Base-by-base conservation (phyloP, 352 stramenopile species). In the Hyaloperonospora brassicae region DNA sequence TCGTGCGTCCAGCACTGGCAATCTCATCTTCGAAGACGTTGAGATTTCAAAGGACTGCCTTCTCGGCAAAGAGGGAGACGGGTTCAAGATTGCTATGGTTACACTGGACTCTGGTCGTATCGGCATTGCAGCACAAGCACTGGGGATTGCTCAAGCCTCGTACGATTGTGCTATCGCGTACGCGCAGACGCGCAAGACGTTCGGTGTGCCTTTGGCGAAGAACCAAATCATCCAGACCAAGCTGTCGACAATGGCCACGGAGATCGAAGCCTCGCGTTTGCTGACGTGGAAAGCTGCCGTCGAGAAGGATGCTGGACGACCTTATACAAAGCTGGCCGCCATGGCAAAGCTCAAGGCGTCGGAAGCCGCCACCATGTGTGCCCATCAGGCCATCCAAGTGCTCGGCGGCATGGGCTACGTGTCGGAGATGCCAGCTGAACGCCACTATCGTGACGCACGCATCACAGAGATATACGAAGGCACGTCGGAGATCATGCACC, bases 401-500 rank as follows among this genome's bases (percentile, higher is more conserved):
- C 77, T 98, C 7, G 89, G 95, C 14, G 78, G 79, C 31, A 97
- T 97, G 89, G 95, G 95, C 34, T 98, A 97, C 66, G 95, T 98
- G 23, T 93, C 77, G 14, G 95, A 98, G 47, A 98, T 98, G 94
- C 95, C 95, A 12, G 95, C 95, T 0, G 95, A 98, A 59, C 84
- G 95, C 55, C 86, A 98, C 74, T 98, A 98, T 77, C 82, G 95
- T 45, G 95, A 98, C 70, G 95, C 95, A 40, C 78, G 95, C 40
- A 98, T 98, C 72, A 98, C 95, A 13, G 86, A 95, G 68, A 98
- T 98, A 64, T 98, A 98, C 62, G 95, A 98, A 68, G 94, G 94
- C 60, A 98, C 95, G 9, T 97, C 84, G 47, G 95, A 98, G 72
- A 97, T 98, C 58, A 94, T 98, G 77, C 92, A 98, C 67, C 70